Percentiles rank a stretch among this genome's conserved stretches.
phyloP scores from a whole-genome alignment of 2,329 filamentous ascomycete species.

The Claviceps sp. region DNA sequence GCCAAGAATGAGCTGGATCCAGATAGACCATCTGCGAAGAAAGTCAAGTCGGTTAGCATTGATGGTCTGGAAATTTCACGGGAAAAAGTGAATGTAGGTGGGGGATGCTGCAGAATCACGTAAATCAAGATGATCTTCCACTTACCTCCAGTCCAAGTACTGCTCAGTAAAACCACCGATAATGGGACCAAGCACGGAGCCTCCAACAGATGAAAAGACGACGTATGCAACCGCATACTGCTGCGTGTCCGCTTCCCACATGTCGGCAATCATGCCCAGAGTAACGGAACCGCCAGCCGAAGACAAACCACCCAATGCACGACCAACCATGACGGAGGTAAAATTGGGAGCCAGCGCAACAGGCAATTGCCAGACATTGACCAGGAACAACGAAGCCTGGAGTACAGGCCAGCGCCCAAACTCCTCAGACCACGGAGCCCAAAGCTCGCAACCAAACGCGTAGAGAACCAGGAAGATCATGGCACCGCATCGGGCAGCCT shows the following conservation, averaged over 20 bases:
- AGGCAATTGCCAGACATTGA: conserved; percentile 65
- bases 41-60: neutral
- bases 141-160: conserved; percentile 51
- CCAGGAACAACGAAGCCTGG: conserved; percentile 57
- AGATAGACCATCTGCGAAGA: conserved; percentile 47
- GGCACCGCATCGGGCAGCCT: conserved; percentile 58
- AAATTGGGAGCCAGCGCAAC: conserved; percentile 65
- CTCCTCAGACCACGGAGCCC: conserved; percentile 81
- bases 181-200: conserved; percentile 63
- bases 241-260: conserved; percentile 57
- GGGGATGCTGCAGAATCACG: neutral
- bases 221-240: conserved; percentile 66
- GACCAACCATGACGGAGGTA: conserved; percentile 53
- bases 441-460: conserved; percentile 76
- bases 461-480: conserved; percentile 70
- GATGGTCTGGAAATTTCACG: neutral
- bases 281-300: conserved; percentile 63
- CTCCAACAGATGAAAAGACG: conserved; percentile 68
- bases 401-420: conserved; percentile 64
- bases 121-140: neutral
- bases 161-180: conserved; percentile 64
- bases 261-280: conserved; percentile 60
- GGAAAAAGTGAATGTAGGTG: neutral
- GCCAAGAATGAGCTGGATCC: conserved; percentile 75
- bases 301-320: conserved; percentile 54